Evolutionary conservation across 2,329 filamentous ascomycete species (phyloP).

Genomic region (Pyrenochaeta sp.): DNA sequence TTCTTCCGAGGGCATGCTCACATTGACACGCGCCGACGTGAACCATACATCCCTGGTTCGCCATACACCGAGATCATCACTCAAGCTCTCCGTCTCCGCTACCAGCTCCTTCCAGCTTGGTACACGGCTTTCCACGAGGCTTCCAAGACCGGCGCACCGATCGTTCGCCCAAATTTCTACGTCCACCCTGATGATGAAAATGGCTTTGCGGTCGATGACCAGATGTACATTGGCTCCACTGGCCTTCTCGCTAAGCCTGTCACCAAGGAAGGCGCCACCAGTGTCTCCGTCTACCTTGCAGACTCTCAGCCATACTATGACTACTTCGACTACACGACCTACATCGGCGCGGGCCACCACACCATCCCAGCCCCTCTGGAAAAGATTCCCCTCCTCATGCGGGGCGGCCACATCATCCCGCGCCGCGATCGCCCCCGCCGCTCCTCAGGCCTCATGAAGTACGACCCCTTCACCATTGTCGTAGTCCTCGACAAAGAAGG

Average conservation of each 20-base stretch:
- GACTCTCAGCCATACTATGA: conserved; percentile 93
- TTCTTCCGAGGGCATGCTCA: conserved; percentile 98
- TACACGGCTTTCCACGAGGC: conserved; percentile 97
- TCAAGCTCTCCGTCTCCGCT: conserved; percentile 85
- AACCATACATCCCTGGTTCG: conserved; percentile 87
- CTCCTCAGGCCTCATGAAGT: conserved; percentile 87
- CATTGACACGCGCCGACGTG: conserved; percentile 91
- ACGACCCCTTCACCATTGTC: conserved; percentile 93
- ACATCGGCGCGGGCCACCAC: conserved; percentile 76
- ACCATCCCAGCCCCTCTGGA: conserved; percentile 81
- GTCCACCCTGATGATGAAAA: conserved; percentile 84
- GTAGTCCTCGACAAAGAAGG: conserved; percentile 73
- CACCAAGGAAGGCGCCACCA: conserved; percentile 75
- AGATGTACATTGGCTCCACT: conserved; percentile 88
- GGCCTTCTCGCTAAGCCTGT: conserved; percentile 94
- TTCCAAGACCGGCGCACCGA: conserved; percentile 80
- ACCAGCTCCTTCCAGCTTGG: conserved; percentile 89
- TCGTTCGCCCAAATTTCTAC: conserved; percentile 92
- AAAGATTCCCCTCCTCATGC: conserved; percentile 88
- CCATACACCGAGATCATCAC: conserved; percentile 88
- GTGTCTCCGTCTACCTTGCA: conserved; percentile 83
- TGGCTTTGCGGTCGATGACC: conserved; percentile 89
- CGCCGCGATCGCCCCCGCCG: conserved; percentile 87
- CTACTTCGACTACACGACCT: conserved; percentile 86
- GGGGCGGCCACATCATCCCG: conserved; percentile 88